Base-by-base conservation (phyloP, 495 filamentous ascomycete genomes). In the Aspergillus sparsus region DNA sequence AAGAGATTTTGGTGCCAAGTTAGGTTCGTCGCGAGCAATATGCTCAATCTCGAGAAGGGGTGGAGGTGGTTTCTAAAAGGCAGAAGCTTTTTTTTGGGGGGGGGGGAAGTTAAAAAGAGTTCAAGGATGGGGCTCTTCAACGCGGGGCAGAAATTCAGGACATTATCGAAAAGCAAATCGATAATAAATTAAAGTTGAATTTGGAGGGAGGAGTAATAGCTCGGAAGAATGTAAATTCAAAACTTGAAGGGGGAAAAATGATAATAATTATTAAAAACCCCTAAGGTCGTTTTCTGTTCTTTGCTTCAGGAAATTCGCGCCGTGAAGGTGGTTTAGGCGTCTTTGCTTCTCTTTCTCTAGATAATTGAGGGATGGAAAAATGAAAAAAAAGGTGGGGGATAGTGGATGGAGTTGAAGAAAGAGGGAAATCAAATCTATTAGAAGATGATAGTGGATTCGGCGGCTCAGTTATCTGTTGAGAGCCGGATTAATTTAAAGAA, bases 71-170 rank as follows among this genome's bases (percentile, higher is more conserved):
- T 50, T 50, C 8, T 5, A 5, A 53, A 52, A 57, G 46, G 53
- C 21, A 44, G 46, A 46, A 55, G 34, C 42, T 36, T 42, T 41
- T 46, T 33, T 39, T 37, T 27, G 18, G 16, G n/a, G 21, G 39
- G 46, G n/a, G 34, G 55, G 44, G 36, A 35, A 52, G 46, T 34
- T 18, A n/a, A 27, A 27, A 45, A 33, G 36, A 37, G 45, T 46
- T 34, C 10, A n/a, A 37, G 39, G 45, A 44, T 35, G 41, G 52
- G 60, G 53, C 50, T 44, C 21, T 39, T 63, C 41, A 51, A 59
- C 64, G 64, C 58, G 64, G 64, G 64, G 61, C 64, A 63, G 49
- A 60, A 62, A 32, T 53, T 63, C 54, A 62, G 58, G 64, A 49
- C 60, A 61, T 58, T 53, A 52, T 55, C 55, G 49, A 51, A 42